Evolutionary conservation across 2,329 filamentous ascomycete genomes (phyloP), one percentile per base, ranked within the genome.

Genomic region (Trichoderma citrinoviride): DNA sequence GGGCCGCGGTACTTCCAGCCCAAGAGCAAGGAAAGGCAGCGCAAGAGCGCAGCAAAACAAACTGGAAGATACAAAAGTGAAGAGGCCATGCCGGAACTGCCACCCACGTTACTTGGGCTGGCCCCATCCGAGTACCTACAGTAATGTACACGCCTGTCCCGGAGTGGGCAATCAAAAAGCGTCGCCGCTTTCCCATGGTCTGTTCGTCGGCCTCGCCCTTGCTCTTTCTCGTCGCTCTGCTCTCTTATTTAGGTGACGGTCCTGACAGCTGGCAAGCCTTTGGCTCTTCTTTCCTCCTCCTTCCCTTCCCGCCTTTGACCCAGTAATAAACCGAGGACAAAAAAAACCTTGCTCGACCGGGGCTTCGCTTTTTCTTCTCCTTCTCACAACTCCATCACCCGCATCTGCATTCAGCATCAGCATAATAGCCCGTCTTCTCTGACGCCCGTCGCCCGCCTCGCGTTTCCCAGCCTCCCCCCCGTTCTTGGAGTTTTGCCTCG

Each of bases 131-230:
- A n/a, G n/a, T n/a, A n/a, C n/a, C n/a, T n/a, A n/a, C n/a, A n/a
- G n/a, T n/a, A n/a, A n/a, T n/a, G n/a, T n/a, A 52, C 49, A 33
- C 14, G 33, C 33, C 12, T 37, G 33, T 37, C 33, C 33, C 33
- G 33, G 2, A 37, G 33, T 37, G 33, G 44, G 63, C 61, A 61
- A 54, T 61, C 40, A 65, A 66, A 63, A 57, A 63, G 52, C 49
- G 60, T 66, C 52, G 60, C 64, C 56, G 56, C 60, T 66, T 66
- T 63, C 64, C 64, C 64, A 66, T 63, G 47, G 33, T 50, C 58
- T 53, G 43, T 56, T 37, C 61, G 61, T 66, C 52, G 58, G 64
- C 58, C 64, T 66, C 64, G 64, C 64, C 64, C 64, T 66, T 66
- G 64, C 64, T 65, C 49, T 37, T 37, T 14, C 1, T 37, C 33